These are phyloP conservation scores for Elsinoe arachidis DNA, from an alignment of 2,329 filamentous ascomycete species.

Conservation along the genomic window DNA sequence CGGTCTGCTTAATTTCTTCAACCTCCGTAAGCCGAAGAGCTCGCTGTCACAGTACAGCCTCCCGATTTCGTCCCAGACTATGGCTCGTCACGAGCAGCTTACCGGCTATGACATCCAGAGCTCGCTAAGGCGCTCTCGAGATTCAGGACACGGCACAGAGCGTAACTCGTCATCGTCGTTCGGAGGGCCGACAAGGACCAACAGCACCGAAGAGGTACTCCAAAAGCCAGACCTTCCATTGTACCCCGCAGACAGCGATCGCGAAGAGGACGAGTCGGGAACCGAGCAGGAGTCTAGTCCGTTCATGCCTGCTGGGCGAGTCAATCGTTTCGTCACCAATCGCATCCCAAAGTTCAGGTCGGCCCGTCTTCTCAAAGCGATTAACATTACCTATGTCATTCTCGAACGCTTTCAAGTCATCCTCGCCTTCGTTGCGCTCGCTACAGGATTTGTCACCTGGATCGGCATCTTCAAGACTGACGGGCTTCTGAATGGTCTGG, in stretches of 20 bases:
- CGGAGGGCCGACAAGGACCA: slow-evolving; percentile 19
- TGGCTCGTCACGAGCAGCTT: slow-evolving; percentile 33
- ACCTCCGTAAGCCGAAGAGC: slow-evolving; percentile 13
- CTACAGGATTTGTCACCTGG: slow-evolving; percentile 66
- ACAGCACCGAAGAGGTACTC: slow-evolving; percentile 24
- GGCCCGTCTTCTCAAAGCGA: slow-evolving; percentile 46
- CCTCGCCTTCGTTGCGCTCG: slow-evolving; percentile 64
- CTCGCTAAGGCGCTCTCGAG: slow-evolving; percentile 32
- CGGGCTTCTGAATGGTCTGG: slow-evolving; percentile 70
- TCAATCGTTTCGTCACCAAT: slow-evolving; percentile 22
- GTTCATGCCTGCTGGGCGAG: slow-evolving; percentile 34
- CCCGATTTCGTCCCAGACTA: slow-evolving; percentile 17
- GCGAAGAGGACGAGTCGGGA: slow-evolving; percentile 36
- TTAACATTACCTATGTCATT: slow-evolving; percentile 55
- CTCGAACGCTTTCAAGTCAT: slow-evolving; percentile 71
- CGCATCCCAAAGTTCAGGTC: slow-evolving; percentile 26
- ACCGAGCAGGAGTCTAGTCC: slow-evolving; percentile 20
- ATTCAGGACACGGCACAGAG: slow-evolving; percentile 28
- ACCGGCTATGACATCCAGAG: slow-evolving; percentile 23
- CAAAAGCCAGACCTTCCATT: slow-evolving; percentile 19
- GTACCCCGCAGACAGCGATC: slow-evolving; percentile 15
- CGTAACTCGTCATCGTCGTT: slow-evolving; percentile 20
- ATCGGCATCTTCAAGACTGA: slow-evolving; percentile 61
- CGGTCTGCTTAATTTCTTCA: slow-evolving; percentile 52
- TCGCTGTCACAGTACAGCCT: slow-evolving; percentile 25